Evolutionary conservation across 2,329 filamentous ascomycete species (phyloP), one percentile per base, ranked within the genome.

Genomic region (Hortaea werneckii): DNA sequence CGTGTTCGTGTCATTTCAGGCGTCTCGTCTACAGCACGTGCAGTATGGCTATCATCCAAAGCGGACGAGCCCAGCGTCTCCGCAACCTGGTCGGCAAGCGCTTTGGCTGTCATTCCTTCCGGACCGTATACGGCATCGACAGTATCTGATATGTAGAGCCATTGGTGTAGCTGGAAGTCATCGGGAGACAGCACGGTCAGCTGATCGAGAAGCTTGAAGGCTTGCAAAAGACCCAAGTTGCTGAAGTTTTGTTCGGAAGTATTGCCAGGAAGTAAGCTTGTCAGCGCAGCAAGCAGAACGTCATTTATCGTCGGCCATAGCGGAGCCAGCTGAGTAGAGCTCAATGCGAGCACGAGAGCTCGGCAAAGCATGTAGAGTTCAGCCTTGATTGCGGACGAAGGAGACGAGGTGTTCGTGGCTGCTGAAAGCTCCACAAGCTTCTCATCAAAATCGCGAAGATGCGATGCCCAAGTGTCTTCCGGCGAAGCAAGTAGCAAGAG

Each of bases 151-250:
- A 98, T 82, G 65, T 95, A 98, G 4, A 96, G 78, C 92, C 92
- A 98, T 70, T 95, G 87, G 58, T 94, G 84, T n/a, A 96, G 77
- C 65, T 96, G 92, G 67, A 96, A 98, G 63, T 98, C 92, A 55
- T 98, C 92, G 0, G 89, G 90, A 4, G 85, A 83, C 6, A 89
- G 74, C 38, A 87, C 82, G 10, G 96, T 77, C n/a, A 98, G 73
- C 13, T 88, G 73, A 59, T 98, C 92, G 3, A 98, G 76, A 3
- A 98, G 75, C 62, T 96, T 98, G 68, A 89, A 95, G 0, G 88
- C 89, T 64, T 98, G 90, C 3, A 98, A 70, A 11, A 95, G 71
- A 2, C 85, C 81, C 2, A 79, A 70, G 54, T 87, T 84, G 59
- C 79, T 86, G 66, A 87, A 95, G 8, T 85, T 5, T 76, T 75